Evolutionary conservation across 352 stramenopile genomes (phyloP), one percentile per base, ranked within the genome.

Genomic region (Halophytophthora polymorphica): DNA sequence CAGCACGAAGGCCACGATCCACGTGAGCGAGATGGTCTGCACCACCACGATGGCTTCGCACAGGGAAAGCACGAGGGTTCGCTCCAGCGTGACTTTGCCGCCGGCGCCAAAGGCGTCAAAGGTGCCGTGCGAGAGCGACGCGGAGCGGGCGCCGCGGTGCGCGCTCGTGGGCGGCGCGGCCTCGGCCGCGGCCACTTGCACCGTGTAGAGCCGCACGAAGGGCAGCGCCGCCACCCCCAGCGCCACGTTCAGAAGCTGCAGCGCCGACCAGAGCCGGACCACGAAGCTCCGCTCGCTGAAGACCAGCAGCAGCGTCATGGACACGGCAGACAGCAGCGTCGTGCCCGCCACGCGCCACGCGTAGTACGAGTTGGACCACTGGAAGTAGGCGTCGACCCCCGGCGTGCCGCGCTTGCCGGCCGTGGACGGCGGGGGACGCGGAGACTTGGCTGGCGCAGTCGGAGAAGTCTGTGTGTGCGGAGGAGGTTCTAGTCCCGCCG

Each of bases 341-440:
- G 78, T 72, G 53, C 66, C 37, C 11, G 61, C 75, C 45, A 86
- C 66, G 33, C 73, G 69, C 49, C 73, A 77, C 11, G 75, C 73
- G 59, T 85, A 87, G 73, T 86, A 87, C 50, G 78, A 80, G 61
- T 89, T 89, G 41, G 71, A 69, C 61, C 73, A 73, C 55, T 83
- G 76, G 25, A 86, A 60, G 39, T 64, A 61, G 28, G 68, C 62
- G 64, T 86, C 75, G 8, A 70, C 31, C 25, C 70, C 66, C 4
- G 46, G 54, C 75, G 66, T 78, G 28, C 42, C 50, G 21, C 50
- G 11, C 36, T 19, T 41, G 14, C 42, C 37, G 42, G 52, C 29
- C 13, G 50, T 14, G 36, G 45, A 17, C 6, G 48, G 36, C 33
- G 29, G 28, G 2, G 11, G 11, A n/a, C 6, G 2, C 33, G 33